Conservation (phyloP, 441 rosid genomes). For the Populus hybrid region DNA sequence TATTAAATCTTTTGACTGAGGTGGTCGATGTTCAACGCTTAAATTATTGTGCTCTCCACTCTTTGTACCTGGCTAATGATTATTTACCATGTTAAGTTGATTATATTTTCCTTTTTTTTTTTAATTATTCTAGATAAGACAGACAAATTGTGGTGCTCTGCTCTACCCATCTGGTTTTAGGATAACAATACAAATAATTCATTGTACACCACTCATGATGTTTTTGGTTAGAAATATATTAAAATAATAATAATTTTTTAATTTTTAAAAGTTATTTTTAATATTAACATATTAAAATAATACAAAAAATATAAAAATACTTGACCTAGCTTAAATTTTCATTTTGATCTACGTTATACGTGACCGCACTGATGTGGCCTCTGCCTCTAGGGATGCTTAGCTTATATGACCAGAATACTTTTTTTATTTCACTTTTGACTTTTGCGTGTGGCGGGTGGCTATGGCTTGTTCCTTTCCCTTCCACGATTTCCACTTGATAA, state of each 20-base stretch:
- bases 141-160: neutral
- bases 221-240: too few species aligned
- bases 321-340: too few species aligned
- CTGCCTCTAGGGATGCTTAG: too few species aligned
- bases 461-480: too few species aligned
- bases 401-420: neutral
- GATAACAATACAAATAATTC: neutral
- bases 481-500: too few species aligned
- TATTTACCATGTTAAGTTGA: too few species aligned
- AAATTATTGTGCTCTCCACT: neutral
- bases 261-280: too few species aligned
- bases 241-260: too few species aligned
- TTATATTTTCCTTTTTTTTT: neutral
- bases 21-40: too few species aligned
- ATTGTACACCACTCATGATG: neutral
- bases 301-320: too few species aligned
- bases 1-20: too few species aligned
- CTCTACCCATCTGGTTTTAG: neutral
- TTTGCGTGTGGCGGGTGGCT: neutral
- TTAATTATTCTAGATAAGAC: neutral
- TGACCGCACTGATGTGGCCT: neutral
- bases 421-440: constrained; percentile 7
- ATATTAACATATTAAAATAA: too few species aligned
- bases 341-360: neutral
- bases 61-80: neutral